Evolutionary conservation across 139 green algal species (phyloP).

Genomic region (Coelastrella sp.): DNA sequence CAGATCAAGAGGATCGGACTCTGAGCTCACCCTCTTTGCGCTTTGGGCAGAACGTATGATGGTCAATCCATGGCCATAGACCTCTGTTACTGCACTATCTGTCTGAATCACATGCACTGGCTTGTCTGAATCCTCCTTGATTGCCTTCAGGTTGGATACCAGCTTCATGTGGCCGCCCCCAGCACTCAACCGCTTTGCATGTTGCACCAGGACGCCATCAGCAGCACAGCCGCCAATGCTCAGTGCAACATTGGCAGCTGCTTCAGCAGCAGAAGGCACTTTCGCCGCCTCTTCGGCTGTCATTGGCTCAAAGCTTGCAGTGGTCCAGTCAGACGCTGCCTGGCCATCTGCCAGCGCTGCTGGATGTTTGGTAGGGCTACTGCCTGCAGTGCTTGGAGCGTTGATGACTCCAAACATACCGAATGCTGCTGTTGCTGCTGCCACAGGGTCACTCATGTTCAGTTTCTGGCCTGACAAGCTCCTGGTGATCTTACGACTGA

Average conservation of each 20-base stretch:
- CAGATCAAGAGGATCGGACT: not conserved
- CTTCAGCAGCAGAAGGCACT: constrained; percentile 5
- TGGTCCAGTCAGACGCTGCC: constrained; percentile 10
- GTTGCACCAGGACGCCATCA: not conserved
- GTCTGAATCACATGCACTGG: constrained; percentile 46
- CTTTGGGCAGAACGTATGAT: constrained; percentile 38
- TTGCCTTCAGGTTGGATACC: constrained; percentile 16
- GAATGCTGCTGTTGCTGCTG: constrained; percentile 20
- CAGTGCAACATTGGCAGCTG: constrained; percentile 16
- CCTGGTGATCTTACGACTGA: constrained; percentile 25
- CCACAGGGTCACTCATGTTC: not conserved
- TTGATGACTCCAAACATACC: not conserved
- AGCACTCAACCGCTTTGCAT: constrained; percentile 33
- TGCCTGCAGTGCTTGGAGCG: not conserved
- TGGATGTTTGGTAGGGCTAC: not conserved
- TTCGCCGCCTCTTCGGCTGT: constrained; percentile 6
- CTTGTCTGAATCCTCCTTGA: constrained; percentile 20
- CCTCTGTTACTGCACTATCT: constrained; percentile 40
- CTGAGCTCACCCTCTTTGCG: constrained; percentile 14
- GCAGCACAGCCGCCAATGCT: not conserved
- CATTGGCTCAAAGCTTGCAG: constrained; percentile 15
- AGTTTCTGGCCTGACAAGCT: not conserved
- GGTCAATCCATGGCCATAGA: constrained; percentile 54
- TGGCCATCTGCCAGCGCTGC: not conserved
- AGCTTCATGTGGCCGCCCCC: constrained; percentile 44